These are phyloP conservation scores for Trypanosoma vivax DNA, from an alignment of 208 protist species.

Conservation along the genomic window DNA sequence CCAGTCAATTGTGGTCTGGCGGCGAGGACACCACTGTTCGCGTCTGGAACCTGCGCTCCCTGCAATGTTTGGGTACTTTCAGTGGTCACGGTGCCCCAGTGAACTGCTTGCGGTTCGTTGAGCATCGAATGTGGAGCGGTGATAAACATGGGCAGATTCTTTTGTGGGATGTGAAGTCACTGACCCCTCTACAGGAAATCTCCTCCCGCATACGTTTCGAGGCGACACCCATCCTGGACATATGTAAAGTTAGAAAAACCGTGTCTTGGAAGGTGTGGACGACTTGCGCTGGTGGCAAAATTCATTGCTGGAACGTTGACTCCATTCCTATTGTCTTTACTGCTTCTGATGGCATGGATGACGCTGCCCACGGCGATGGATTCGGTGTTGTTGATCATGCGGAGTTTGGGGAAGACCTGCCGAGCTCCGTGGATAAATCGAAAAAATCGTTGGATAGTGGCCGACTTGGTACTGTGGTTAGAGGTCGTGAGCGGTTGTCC, in stretches of 20 bases:
- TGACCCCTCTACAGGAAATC: constrained; percentile 58
- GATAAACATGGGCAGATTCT: constrained; percentile 74
- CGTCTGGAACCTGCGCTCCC: constrained; percentile 68
- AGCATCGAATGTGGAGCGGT: constrained; percentile 76
- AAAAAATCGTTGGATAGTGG: constrained; percentile 20
- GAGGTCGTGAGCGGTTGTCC: too few relatives aligned
- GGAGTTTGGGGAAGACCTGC: constrained; percentile 17
- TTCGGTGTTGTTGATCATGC: too few relatives aligned
- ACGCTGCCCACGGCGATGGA: not conserved
- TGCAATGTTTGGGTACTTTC: constrained; percentile 43
- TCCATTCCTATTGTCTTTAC: constrained; percentile 62
- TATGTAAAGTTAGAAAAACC: constrained; percentile 51
- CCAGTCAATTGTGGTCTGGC: constrained; percentile 77
- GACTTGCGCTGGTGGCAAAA: constrained; percentile 40
- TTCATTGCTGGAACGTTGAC: constrained; percentile 86
- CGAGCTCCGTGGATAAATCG: constrained; percentile 16
- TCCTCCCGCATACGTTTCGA: constrained; percentile 25
- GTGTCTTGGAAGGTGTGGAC: constrained; percentile 76
- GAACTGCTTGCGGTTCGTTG: constrained; percentile 40
- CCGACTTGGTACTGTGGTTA: too few relatives aligned
- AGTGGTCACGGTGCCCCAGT: constrained; percentile 59
- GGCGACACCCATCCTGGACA: constrained; percentile 38
- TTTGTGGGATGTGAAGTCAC: constrained; percentile 77
- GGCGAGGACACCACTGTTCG: constrained; percentile 74
- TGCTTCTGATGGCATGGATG: not conserved